These are phyloP conservation scores for Letharia columbiana DNA, from an alignment of 495 filamentous ascomycete genomes.

Conservation along the genomic window DNA sequence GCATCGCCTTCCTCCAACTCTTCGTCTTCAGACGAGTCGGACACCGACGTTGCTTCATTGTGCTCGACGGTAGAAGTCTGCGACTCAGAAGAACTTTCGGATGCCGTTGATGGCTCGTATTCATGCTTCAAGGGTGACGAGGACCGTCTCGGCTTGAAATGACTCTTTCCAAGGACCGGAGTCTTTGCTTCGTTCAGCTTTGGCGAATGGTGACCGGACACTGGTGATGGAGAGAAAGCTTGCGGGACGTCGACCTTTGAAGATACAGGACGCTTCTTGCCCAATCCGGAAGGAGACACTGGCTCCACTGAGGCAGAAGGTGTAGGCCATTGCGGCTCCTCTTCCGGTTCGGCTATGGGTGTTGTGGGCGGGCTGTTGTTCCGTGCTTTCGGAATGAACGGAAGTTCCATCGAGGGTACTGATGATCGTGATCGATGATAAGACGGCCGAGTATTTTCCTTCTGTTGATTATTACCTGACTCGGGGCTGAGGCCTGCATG, in stretches of 20 bases:
- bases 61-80: constrained; percentile 45
- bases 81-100: constrained; percentile 46
- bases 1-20: constrained; percentile 44
- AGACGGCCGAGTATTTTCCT: constrained; percentile 23
- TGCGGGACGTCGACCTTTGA: constrained; percentile 25
- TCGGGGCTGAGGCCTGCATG: constrained; percentile 7
- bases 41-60: constrained; percentile 40
- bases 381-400: constrained; percentile 50
- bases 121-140: constrained; percentile 97
- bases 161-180: constrained; percentile 41
- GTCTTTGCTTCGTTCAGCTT: constrained; percentile 44
- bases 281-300: constrained; percentile 7
- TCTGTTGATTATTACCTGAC: not conserved
- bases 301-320: constrained; percentile 1
- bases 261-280: constrained; percentile 14
- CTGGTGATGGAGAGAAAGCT: constrained; percentile 43
- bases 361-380: constrained; percentile 34
- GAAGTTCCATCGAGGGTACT: constrained; percentile 48
- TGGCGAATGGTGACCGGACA: constrained; percentile 44
- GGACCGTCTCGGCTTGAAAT: constrained; percentile 47
- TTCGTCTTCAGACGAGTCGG: constrained; percentile 48
- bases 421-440: constrained; percentile 47
- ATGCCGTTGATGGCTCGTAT: constrained; percentile 84
- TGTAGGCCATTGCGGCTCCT: constrained; percentile 18
- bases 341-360: constrained; percentile 24